Evolutionary conservation across 768 basidiomycete genomes (phyloP).

Genomic region (Boletus pseudo-olivaceus): DNA sequence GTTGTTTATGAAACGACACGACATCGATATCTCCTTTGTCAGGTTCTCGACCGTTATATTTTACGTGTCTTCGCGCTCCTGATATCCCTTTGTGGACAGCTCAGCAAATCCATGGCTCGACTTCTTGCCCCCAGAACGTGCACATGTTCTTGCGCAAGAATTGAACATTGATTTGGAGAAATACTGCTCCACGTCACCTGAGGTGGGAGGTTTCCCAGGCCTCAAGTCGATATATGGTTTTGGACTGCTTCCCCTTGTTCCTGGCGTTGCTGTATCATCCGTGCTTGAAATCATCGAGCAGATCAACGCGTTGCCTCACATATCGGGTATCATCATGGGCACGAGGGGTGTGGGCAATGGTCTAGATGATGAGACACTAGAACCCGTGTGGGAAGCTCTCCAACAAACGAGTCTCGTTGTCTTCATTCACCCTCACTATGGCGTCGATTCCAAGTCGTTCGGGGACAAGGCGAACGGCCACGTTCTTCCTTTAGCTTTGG

Average conservation of each 20-base stretch:
- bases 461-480: conserved; percentile 80
- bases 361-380: conserved; percentile 73
- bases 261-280: conserved; percentile 49
- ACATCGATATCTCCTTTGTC: conserved; percentile 75
- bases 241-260: conserved; percentile 80
- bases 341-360: conserved; percentile 75
- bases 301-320: conserved; percentile 59
- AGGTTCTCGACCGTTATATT: conserved; percentile 42
- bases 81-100: conserved; percentile 36
- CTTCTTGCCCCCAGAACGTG: conserved; percentile 69
- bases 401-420: conserved; percentile 66
- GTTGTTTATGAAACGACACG: conserved; percentile 80
- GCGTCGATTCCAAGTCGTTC: conserved; percentile 70
- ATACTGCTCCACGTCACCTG: conserved; percentile 70
- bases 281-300: conserved; percentile 66
- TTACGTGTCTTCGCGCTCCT: conserved; percentile 9
- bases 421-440: conserved; percentile 87
- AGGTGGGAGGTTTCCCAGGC: conserved; percentile 26
- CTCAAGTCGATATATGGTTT: conserved; percentile 78
- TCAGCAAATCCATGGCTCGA: conserved; percentile 93
- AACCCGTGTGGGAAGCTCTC: conserved; percentile 80
- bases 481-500: conserved; percentile 80
- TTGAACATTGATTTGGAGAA: conserved; percentile 76
- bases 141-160: conserved; percentile 60
- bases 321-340: conserved; percentile 80